Base-by-base conservation (phyloP, 805 yeast species). In the Yarrowia porcina region DNA sequence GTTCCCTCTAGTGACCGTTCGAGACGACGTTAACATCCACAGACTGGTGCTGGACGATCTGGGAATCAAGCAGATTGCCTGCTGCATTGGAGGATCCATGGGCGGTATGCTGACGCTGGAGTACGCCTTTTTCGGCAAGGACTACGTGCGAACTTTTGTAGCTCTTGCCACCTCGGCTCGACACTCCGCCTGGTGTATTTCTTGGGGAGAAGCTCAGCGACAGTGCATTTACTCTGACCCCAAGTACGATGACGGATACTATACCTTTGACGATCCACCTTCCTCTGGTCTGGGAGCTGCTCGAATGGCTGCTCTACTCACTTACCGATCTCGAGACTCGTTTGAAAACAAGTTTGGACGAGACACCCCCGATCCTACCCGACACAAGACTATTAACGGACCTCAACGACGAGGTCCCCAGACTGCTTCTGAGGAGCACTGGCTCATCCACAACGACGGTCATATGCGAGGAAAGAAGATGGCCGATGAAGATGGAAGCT, bases 131-230 rank as follows among this genome's bases (percentile, higher is more conserved):
- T 86, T 83, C 63, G 87, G 87, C 3, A 72, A 78, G 1, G 81
- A 79, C 1, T 94, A 83, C 71, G 96, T 94, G 33, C 81, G 81
- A 64, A 78, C 82, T 42, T 78, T 89, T 21, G 86, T 93, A 13
- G 93, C 97, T 0, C 76, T 93, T 61, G 99, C 99, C 1, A 93
- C 98, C 0, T 85, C 96, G 25, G 97, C 98, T 0, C 80, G 96
- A 70, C 96, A 92, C 45, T 88, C 96, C 2, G 99, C 99, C 0
- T 94, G 99, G 99, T 94, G 98, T 68, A 94, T 94, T 41, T 89
- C 97, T 4, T 94, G 99, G 99, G 93, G 96, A 62, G 99, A 94
- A 72, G 96, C 99, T 1, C 99, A 94, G 75, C 82, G 99, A 69
- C 99, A 94, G 73, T 86, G 96, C 66, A 90, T 94, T 28, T 94